phyloP scores from a whole-genome alignment of 306 rosid genomes.

The Pyrus bretschneideri region DNA sequence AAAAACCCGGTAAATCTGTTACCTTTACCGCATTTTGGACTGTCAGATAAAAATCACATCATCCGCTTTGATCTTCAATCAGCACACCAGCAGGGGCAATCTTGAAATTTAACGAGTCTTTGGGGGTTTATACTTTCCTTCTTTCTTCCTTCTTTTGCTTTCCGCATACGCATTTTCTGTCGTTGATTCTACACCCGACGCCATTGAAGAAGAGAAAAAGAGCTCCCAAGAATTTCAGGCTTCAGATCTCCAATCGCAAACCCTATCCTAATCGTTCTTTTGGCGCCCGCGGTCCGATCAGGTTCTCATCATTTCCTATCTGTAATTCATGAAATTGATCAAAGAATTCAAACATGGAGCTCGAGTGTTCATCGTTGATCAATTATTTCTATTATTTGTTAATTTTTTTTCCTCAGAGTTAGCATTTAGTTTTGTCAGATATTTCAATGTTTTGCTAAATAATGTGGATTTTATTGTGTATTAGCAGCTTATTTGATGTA shows the following conservation, averaged over 20 bases:
- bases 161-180: neutral
- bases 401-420: neutral
- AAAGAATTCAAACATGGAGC: neutral
- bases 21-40: neutral
- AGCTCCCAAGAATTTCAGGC: constrained; percentile 22
- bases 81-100: neutral
- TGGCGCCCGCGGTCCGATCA: constrained; percentile 25
- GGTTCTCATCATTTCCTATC: constrained; percentile 33
- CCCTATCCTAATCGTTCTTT: constrained; percentile 18
- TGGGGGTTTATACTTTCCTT: neutral
- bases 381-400: neutral
- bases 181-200: constrained; percentile 20
- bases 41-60: neutral
- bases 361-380: neutral
- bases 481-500: constrained; percentile 3
- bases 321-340: neutral
- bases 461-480: neutral
- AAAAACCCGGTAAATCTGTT: neutral
- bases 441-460: neutral
- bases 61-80: too few species aligned
- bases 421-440: neutral
- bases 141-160: neutral
- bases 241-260: constrained; percentile 47
- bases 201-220: constrained; percentile 24
- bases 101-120: neutral